These are phyloP conservation scores for Byssoonygena ceratinophila DNA, from an alignment of 2,329 filamentous ascomycete species.

Conservation along the genomic window DNA sequence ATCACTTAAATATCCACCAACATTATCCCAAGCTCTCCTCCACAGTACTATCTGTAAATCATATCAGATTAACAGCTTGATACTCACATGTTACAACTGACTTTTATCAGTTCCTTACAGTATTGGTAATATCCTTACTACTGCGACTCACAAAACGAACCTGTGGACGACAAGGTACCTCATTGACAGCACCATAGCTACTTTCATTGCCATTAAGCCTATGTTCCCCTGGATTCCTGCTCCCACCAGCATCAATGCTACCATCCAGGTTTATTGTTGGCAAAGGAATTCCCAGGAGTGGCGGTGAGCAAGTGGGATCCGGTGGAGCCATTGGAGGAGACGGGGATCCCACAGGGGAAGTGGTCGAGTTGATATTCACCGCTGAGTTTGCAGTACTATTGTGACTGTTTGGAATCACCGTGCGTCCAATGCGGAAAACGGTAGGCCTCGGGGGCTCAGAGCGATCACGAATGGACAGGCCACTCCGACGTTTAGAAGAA, in stretches of 20 bases:
- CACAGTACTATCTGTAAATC: neutral
- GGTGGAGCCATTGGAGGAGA: neutral
- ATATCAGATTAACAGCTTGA: neutral
- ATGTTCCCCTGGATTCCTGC: neutral
- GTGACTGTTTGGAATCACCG: slow-evolving; percentile 10
- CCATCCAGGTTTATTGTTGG: neutral
- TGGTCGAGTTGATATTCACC: neutral
- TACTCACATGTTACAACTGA: neutral
- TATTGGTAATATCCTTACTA: neutral
- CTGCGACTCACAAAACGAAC: neutral
- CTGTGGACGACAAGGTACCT: neutral
- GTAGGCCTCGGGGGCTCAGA: slow-evolving; percentile 9
- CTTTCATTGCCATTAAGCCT: neutral
- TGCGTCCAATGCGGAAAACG: slow-evolving; percentile 12
- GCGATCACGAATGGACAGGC: neutral
- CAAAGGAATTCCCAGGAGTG: slow-evolving; percentile 5
- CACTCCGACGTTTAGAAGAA: neutral
- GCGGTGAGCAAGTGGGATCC: slow-evolving; percentile 1
- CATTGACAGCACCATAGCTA: neutral
- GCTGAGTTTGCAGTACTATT: neutral
- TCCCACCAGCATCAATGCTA: neutral
- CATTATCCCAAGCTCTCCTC: too few species aligned
- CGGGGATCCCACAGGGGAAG: neutral
- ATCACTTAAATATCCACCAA: neutral
- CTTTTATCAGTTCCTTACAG: neutral